Percentiles rank a stretch among this genome's conserved stretches.
Evolutionary conservation across 495 filamentous ascomycete species (phyloP).

Genomic region (Lasiosphaeria miniovina): DNA sequence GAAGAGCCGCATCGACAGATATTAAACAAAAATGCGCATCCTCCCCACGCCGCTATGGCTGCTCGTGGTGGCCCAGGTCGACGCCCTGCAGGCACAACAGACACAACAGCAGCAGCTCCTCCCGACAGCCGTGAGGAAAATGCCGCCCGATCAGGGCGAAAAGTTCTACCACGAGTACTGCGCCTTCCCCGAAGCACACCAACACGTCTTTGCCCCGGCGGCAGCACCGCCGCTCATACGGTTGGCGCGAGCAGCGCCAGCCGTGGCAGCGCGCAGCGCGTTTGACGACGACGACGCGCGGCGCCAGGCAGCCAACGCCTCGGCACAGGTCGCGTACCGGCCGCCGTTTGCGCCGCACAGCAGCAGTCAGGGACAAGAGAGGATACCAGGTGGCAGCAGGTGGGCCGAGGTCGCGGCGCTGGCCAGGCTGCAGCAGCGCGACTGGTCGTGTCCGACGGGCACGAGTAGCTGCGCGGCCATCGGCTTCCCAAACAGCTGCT

Average conservation of each 20-base stretch:
- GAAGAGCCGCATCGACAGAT: not conserved
- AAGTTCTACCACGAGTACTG: conserved; percentile 73
- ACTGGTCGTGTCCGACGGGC: conserved; percentile 72
- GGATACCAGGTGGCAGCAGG: not conserved
- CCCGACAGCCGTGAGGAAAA: conserved; percentile 60
- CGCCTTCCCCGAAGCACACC: conserved; percentile 36
- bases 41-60: conserved; percentile 51
- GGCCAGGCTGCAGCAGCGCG: conserved; percentile 41
- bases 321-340: conserved; percentile 27
- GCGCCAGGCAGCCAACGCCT: conserved; percentile 27
- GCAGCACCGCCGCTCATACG: not conserved
- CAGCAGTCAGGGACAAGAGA: not conserved
- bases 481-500: conserved; percentile 74
- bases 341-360: conserved; percentile 38
- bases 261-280: conserved; percentile 18
- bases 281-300: conserved; percentile 21
- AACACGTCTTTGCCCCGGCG: conserved; percentile 17
- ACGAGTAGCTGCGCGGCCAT: conserved; percentile 67
- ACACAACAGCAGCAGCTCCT: conserved; percentile 22
- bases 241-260: not conserved
- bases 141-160: conserved; percentile 76
- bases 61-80: conserved; percentile 39
- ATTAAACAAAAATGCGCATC: conserved; percentile 37
- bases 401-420: conserved; percentile 36
- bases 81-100: conserved; percentile 19